These are phyloP conservation scores for Pseudocercospora pini-densiflorae DNA, from an alignment of 2,329 filamentous ascomycete genomes.

Conservation along the genomic window DNA sequence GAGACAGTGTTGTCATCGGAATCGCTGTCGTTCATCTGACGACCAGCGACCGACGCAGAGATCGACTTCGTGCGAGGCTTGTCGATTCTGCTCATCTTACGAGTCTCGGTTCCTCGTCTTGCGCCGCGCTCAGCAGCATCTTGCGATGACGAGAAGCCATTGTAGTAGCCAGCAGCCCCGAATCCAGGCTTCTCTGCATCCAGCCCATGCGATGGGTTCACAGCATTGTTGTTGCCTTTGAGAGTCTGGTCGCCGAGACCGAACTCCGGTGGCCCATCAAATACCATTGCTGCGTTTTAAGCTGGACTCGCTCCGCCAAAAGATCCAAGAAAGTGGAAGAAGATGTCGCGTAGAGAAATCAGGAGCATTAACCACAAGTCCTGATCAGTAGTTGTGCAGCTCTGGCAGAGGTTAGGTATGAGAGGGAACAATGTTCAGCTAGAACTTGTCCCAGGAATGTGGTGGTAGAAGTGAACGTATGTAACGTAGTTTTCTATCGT, in stretches of 20 bases:
- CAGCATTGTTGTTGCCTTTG: conserved; percentile 10
- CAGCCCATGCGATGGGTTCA: conserved; percentile 13
- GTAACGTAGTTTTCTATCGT: background rate
- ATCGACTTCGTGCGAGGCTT: conserved; percentile 43
- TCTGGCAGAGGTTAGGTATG: background rate
- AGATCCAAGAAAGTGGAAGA: conserved; percentile 24
- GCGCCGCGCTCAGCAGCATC: conserved; percentile 39
- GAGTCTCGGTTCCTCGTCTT: conserved; percentile 28
- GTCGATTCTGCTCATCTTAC: conserved; percentile 50
- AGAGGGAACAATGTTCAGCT: background rate
- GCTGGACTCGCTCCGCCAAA: conserved; percentile 17
- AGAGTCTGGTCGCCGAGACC: conserved; percentile 4
- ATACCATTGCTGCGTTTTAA: conserved; percentile 11
- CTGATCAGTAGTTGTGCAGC: conserved; percentile 1
- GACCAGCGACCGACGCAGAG: conserved; percentile 28
- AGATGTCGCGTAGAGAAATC: conserved; percentile 18
- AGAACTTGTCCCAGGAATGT: background rate
- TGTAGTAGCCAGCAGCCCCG: conserved; percentile 35
- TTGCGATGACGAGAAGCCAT: conserved; percentile 29
- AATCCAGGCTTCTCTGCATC: conserved; percentile 21
- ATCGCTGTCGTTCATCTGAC: conserved; percentile 19
- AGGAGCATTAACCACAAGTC: conserved; percentile 21
- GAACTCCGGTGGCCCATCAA: background rate
- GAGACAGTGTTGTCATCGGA: conserved; percentile 46
- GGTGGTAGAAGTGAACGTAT: conserved; percentile 2